These are phyloP conservation scores for Phytopythium sindhum DNA, from an alignment of 352 stramenopile species.

Conservation along the genomic window DNA sequence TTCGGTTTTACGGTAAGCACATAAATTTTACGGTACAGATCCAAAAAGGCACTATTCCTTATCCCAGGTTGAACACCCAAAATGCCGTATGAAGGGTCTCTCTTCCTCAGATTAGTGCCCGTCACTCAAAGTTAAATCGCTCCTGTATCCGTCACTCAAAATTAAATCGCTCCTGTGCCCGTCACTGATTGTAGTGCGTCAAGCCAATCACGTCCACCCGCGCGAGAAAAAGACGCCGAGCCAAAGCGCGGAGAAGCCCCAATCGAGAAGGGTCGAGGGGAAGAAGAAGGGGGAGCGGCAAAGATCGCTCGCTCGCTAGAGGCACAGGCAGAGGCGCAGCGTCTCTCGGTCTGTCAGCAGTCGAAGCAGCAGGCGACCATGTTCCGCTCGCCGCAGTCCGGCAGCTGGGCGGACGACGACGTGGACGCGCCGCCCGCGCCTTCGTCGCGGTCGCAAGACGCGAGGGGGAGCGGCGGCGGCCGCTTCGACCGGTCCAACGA, in stretches of 20 bases:
- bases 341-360: too few species aligned
- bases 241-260: background rate
- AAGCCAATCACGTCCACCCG: background rate
- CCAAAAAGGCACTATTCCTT: background rate
- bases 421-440: conserved; percentile 37
- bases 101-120: too few species aligned
- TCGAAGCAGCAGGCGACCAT: conserved; percentile 33
- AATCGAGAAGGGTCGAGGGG: background rate
- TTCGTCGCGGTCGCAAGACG: conserved; percentile 4
- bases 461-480: conserved; percentile 13
- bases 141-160: background rate
- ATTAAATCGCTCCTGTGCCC: background rate
- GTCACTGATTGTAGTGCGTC: background rate
- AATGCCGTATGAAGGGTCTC: background rate
- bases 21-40: too few species aligned
- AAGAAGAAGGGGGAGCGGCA: too few species aligned
- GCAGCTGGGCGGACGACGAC: conserved; percentile 76
- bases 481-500: conserved; percentile 4
- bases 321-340: background rate
- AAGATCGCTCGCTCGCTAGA: background rate
- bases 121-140: background rate
- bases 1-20: too few species aligned
- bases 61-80: background rate
- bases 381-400: conserved; percentile 64
- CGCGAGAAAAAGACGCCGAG: background rate